Evolutionary conservation across 257 asterid species (phyloP).

Genomic region (Solanum virginianum): DNA sequence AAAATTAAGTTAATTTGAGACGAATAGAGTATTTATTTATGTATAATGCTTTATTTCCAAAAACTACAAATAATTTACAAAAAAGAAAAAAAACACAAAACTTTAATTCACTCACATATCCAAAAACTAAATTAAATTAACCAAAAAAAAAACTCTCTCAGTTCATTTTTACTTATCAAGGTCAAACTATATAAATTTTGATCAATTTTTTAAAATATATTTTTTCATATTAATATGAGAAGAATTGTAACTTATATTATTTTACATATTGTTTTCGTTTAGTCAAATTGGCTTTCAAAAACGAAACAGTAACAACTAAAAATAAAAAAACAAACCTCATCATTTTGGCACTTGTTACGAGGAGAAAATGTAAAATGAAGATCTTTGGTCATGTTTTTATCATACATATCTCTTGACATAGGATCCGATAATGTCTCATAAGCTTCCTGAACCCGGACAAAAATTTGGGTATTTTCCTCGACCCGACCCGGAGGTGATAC

Average conservation of each 20-base stretch:
- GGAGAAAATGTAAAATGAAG: slow-evolving; percentile 42
- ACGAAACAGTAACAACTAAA: no score
- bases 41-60: no score
- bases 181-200: no score
- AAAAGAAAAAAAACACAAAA: neutral
- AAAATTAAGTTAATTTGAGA: no score
- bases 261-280: no score
- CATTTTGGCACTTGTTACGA: slow-evolving; percentile 22
- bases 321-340: slow-evolving; percentile 25
- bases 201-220: no score
- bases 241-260: no score
- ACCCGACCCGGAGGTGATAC: slow-evolving; percentile 83
- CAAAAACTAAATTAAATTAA: neutral
- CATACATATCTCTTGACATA: slow-evolving; percentile 40
- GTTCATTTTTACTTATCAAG: no score
- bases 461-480: slow-evolving; percentile 53
- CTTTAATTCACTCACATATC: neutral
- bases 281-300: no score
- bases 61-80: neutral
- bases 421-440: slow-evolving; percentile 91
- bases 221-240: no score
- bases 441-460: slow-evolving; percentile 74
- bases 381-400: slow-evolving; percentile 36
- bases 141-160: neutral
- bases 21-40: no score